Conservation (phyloP, 176 grass and related monocot species). For the Oryza australiensis region DNA sequence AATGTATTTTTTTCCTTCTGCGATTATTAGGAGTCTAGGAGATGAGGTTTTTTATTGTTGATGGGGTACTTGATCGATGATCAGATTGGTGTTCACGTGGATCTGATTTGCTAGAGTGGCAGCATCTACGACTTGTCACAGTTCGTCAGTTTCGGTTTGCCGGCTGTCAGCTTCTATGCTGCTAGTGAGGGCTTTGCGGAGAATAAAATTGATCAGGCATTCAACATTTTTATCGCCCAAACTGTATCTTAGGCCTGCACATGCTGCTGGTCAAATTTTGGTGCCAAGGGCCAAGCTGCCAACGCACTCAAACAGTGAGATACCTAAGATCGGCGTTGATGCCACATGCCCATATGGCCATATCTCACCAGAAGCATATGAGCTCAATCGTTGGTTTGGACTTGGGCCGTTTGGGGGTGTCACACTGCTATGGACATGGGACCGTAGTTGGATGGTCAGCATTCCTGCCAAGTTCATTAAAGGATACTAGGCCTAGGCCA, state of each 20-base stretch:
- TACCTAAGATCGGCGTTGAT: not conserved
- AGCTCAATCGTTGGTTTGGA: not conserved
- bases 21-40: not conserved
- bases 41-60: not conserved
- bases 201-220: not conserved
- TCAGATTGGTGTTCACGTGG: slow-evolving; percentile 24
- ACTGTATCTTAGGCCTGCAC: not conserved
- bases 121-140: not conserved
- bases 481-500: too few relatives aligned
- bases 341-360: too few relatives aligned
- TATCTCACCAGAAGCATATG: not conserved
- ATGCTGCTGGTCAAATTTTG: not conserved
- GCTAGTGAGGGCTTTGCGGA: not conserved
- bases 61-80: not conserved
- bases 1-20: not conserved
- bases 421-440: not conserved
- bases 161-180: not conserved
- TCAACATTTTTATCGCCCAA: not conserved
- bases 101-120: not conserved
- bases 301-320: not conserved
- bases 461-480: too few relatives aligned
- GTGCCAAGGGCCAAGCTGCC: not conserved
- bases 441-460: too few relatives aligned
- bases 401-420: not conserved
- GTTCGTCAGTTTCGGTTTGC: not conserved